Base-by-base conservation (phyloP, 768 basidiomycete species). In the Macrocybe gigantea region DNA sequence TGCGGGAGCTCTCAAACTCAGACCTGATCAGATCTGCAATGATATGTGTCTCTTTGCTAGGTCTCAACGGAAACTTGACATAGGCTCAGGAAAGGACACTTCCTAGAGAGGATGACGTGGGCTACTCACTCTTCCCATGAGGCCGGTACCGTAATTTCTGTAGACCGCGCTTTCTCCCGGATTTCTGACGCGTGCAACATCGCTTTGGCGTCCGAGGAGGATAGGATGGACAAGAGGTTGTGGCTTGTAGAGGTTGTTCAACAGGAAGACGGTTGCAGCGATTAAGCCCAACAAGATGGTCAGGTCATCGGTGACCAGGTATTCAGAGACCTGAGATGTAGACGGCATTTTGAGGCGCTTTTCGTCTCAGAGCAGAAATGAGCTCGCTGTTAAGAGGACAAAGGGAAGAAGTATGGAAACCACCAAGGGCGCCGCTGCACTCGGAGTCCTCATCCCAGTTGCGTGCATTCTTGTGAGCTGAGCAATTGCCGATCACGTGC, bases 151-250 rank as follows among this genome's bases (percentile, higher is more conserved):
- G 72, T 93, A 96, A 69, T 89, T 92, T 58, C 94, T 79, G 64
- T 94, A 95, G 11, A 93, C 72, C 0, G 91, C 89, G 56, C 89
- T 93, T 68, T 94, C 88, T 6, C 78, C 74, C 9, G 85, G 75
- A 58, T 89, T 83, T 45, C 93, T 73, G 3, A 93, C 89, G 43
- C 84, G 75, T 9, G 83, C 84, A 29, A 86, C 85, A 63, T 96
- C 94, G 56, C 90, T 91, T 73, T 97, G 93, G 43, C 92, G 73
- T 6, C 93, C 93, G 1, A 97, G 77, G 7, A 95, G 75, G 54
- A 97, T 87, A n/a, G 93, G 93, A 59, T 96, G 93, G 0, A 94
- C 92, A 38, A 94, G 78, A 2, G 86, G 83, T 55, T 87, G 86
- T 3, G 86, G 87, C 55, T 78, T 88, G 68, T 89, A 88, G 51